Conservation (phyloP, 495 filamentous ascomycete genomes). For the Tuber umbilicatum region DNA sequence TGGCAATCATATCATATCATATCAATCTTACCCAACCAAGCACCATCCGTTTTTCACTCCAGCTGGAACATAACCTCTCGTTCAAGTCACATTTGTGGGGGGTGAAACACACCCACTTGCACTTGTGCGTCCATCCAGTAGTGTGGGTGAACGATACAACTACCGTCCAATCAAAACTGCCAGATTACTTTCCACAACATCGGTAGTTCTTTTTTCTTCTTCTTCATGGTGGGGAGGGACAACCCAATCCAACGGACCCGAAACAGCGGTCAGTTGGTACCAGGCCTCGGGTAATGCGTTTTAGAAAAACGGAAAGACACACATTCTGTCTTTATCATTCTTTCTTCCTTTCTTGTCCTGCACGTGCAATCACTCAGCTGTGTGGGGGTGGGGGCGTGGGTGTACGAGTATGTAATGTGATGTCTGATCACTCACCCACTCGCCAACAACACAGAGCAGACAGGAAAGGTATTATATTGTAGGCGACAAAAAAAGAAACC, state of each 20-base stretch:
- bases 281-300: neutral
- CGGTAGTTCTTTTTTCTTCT: neutral
- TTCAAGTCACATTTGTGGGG: neutral
- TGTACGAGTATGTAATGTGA: neutral
- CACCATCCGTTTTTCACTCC: neutral
- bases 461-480: no score
- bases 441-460: neutral
- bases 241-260: neutral
- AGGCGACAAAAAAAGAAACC: neutral
- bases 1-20: neutral
- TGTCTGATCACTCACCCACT: neutral
- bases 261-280: neutral
- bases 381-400: neutral
- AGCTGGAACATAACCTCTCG: neutral
- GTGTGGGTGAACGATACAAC: neutral
- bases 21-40: neutral
- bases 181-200: neutral
- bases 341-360: neutral
- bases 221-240: neutral
- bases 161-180: neutral
- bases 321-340: neutral
- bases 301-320: slow-evolving; percentile 1
- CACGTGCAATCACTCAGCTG: neutral
- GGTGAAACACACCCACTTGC: neutral
- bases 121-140: neutral